These are phyloP conservation scores for Cetraspora pellucida DNA, from an alignment of 192 early-diverging fungal genomes.

Conservation along the genomic window DNA sequence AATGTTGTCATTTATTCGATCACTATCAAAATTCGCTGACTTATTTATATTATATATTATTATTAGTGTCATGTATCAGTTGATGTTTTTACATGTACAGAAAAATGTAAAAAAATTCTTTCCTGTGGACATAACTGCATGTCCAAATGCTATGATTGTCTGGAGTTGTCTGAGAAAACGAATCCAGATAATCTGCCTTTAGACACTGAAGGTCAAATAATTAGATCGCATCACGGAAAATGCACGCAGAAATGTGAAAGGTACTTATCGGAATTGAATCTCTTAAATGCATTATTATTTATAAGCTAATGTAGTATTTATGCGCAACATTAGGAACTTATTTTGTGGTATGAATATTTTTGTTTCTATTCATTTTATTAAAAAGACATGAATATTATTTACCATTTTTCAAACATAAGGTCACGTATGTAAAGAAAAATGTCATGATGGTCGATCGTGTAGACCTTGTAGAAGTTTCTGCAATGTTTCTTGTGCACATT, in stretches of 20 bases:
- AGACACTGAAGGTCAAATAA: neutral
- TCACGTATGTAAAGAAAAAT: conserved; percentile 26
- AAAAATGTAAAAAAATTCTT: conserved; percentile 34
- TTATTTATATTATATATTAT: neutral
- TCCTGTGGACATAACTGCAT: conserved; percentile 49
- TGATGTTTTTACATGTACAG: conserved; percentile 24
- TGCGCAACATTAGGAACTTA: neutral
- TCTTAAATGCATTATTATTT: neutral
- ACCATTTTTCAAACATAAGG: conserved; percentile 37
- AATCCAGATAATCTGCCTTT: neutral
- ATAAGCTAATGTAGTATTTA: neutral
- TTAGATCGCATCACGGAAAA: conserved; percentile 28
- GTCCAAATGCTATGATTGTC: conserved; percentile 45
- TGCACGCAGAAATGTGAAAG: conserved; percentile 42
- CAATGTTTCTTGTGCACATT: conserved; percentile 45
- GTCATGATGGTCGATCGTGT: conserved; percentile 15
- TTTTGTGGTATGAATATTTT: no score
- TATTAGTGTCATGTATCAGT: conserved; percentile 33
- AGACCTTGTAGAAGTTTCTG: conserved; percentile 50
- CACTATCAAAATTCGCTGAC: no score
- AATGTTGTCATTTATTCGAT: no score
- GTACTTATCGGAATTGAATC: neutral
- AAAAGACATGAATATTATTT: neutral
- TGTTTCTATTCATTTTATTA: no score
- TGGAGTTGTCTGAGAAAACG: neutral